Evolutionary conservation across 192 early-diverging fungal species (phyloP).

Genomic region (Backusella australiensis): DNA sequence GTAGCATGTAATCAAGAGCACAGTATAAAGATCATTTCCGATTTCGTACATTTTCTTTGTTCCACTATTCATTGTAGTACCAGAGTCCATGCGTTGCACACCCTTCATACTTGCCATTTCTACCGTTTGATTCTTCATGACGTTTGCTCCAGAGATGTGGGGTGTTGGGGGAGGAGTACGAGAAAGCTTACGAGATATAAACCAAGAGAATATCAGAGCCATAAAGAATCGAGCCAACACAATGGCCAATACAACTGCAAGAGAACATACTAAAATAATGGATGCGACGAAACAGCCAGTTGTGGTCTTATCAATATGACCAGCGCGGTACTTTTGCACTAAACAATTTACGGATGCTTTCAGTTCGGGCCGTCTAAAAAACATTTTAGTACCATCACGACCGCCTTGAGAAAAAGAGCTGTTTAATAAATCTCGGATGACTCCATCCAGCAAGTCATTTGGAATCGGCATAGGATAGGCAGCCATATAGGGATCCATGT

Average conservation of each 20-base stretch:
- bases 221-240: conserved; percentile 67
- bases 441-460: conserved; percentile 56
- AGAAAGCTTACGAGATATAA: conserved; percentile 58
- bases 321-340: conserved; percentile 61
- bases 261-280: conserved; percentile 56
- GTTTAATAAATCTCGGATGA: conserved; percentile 50
- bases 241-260: conserved; percentile 60
- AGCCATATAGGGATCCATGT: conserved; percentile 62
- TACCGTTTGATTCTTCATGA: background rate
- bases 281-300: conserved; percentile 72
- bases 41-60: conserved; percentile 28
- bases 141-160: background rate
- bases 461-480: conserved; percentile 30
- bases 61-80: background rate
- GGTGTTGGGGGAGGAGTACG: conserved; percentile 28
- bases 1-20: conserved; percentile 90
- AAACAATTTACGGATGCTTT: conserved; percentile 55
- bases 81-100: conserved; percentile 7
- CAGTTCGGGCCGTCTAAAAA: conserved; percentile 57
- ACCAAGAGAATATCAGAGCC: conserved; percentile 77
- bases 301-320: conserved; percentile 72
- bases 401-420: conserved; percentile 46
- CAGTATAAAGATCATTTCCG: conserved; percentile 69
- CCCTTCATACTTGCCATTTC: conserved; percentile 15
- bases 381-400: conserved; percentile 67